Base-by-base conservation (phyloP, 2,329 filamentous ascomycete species). In the Stylonectria norvegica region DNA sequence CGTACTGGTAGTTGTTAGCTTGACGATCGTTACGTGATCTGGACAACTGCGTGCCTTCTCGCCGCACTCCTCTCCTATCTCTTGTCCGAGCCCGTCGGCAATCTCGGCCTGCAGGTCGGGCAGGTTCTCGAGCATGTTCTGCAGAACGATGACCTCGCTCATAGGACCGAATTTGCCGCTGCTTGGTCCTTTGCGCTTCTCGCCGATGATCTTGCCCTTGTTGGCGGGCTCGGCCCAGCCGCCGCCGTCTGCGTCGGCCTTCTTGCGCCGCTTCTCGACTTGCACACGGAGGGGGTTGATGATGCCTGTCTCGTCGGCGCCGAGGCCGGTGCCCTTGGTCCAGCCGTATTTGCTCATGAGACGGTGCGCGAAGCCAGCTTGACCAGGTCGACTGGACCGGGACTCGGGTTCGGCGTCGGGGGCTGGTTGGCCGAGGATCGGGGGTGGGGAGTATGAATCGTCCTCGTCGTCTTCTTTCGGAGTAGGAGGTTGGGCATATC, bases 271-370 rank as follows among this genome's bases (percentile, higher is more conserved):
- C 68, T 93, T 94, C 55, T 93, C 84, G n/a, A 91, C 78, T 55
- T 95, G 81, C 18, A 91, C 86, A 33, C 81, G 81, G 4, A 98
- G 71, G 4, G 90, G 87, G 16, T 89, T 87, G 38, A 88, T 75
- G 55, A 98, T 96, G 45, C 93, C 93, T 17, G 82, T 81, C 20
- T 81, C 81, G 47, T 83, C 78, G 12, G 88, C 89, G 51, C 93
- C 93, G 4, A 98, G 79, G 15, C 93, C 93, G 47, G 84, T 78
- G 17, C 93, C 93, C 57, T 90, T 85, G 23, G 82, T 84, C 87
- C 90, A 97, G 40, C 93, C 93, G 67, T 95, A 93, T 62, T 96
- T 97, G 46, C 81, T 78, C 81, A 98, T 89, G 40, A 97, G 78
- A 22, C 89, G 85, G 51, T 89, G 80, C 1, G 89, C 93, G 63